phyloP scores from a whole-genome alignment of 768 basidiomycete species.

The Lactarius evosmus region DNA sequence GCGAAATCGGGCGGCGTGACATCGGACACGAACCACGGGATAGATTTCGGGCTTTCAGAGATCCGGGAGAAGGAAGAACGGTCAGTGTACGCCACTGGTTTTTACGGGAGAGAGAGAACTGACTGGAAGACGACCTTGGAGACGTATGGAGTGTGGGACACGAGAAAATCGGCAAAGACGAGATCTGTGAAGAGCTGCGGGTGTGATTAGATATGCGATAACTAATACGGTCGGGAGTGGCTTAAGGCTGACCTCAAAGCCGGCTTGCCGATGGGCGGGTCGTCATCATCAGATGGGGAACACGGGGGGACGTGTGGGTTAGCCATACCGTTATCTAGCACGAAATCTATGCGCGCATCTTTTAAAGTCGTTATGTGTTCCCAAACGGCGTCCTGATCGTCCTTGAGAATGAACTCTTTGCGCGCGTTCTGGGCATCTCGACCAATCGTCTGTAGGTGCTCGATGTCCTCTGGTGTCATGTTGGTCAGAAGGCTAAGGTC shows the following conservation, averaged over 20 bases:
- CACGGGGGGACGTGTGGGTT: neutral
- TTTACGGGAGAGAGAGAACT: slow-evolving; percentile 31
- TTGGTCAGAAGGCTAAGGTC: slow-evolving; percentile 91
- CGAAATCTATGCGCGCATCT: slow-evolving; percentile 67
- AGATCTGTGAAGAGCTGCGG: slow-evolving; percentile 86
- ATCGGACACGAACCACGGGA: slow-evolving; percentile 98
- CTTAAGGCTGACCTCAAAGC: slow-evolving; percentile 67
- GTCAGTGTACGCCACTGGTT: too few species aligned
- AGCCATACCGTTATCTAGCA: slow-evolving; percentile 80
- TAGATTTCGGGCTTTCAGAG: slow-evolving; percentile 89
- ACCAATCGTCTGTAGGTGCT: slow-evolving; percentile 77
- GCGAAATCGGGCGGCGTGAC: slow-evolving; percentile 85
- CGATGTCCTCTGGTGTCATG: slow-evolving; percentile 77
- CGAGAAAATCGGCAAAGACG: slow-evolving; percentile 88
- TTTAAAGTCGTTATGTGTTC: slow-evolving; percentile 55
- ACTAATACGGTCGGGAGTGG: neutral
- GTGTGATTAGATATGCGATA: neutral
- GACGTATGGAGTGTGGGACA: slow-evolving; percentile 84
- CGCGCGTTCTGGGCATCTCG: slow-evolving; percentile 75
- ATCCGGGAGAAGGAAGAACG: too few species aligned
- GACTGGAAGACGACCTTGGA: slow-evolving; percentile 88
- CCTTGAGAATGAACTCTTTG: slow-evolving; percentile 75
- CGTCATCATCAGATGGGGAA: neutral
- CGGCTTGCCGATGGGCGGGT: slow-evolving; percentile 50
- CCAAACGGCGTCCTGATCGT: slow-evolving; percentile 81